Conservation (phyloP, 768 basidiomycete species). For the Collybiopsis luxurians region DNA sequence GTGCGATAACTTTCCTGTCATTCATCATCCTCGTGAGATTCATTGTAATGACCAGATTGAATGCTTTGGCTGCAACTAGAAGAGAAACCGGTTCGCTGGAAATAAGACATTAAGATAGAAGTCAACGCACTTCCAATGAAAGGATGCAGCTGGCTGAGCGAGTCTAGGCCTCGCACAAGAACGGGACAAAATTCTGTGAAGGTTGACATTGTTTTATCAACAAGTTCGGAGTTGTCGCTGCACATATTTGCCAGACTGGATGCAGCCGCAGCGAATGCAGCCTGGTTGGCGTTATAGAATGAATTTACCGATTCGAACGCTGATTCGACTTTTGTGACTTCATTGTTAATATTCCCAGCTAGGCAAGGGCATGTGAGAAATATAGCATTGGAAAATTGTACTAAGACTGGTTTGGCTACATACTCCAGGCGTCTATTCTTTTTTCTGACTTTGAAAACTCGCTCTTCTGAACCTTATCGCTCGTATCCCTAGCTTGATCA, state of each 20-base stretch:
- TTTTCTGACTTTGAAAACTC: background rate
- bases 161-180: constrained; percentile 8
- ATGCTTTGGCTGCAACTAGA: constrained; percentile 34
- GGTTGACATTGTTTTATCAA: constrained; percentile 1
- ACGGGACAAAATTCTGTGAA: constrained; percentile 3
- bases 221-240: background rate
- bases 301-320: background rate
- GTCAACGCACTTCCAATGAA: constrained; percentile 21
- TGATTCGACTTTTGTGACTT: background rate
- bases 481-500: background rate
- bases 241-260: background rate
- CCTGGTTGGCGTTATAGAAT: background rate
- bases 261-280: background rate
- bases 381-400: no score
- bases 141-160: constrained; percentile 29
- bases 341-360: background rate
- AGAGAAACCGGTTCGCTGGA: background rate
- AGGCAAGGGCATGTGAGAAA: background rate
- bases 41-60: constrained; percentile 45
- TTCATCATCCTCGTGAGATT: constrained; percentile 50
- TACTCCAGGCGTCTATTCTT: background rate
- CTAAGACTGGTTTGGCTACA: background rate
- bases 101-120: constrained; percentile 19
- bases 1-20: constrained; percentile 42
- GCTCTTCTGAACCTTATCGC: background rate